Base-by-base conservation (phyloP, 176 grass and related monocot species). In the Secale cereale region DNA sequence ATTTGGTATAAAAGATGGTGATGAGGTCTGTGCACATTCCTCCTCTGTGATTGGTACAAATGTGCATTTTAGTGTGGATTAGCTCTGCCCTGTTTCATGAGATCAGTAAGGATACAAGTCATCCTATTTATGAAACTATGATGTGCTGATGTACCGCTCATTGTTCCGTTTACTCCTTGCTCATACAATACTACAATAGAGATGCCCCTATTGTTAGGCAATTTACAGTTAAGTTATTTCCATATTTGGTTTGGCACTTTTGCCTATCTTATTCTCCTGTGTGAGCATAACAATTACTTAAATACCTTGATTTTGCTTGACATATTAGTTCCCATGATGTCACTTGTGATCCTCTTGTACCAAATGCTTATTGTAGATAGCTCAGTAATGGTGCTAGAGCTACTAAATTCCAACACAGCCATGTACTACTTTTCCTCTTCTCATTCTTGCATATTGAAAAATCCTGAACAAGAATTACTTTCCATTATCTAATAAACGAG, bases 1-100 rank as follows among this genome's bases (percentile, higher is more conserved):
- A 7, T 85, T 95, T 79, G 89, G 93, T 35, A 98, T 98, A 39
- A 93, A 59, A 85, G 95, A 98, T 88, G 93, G 95, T 25, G 93
- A 95, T 83, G 89, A 95, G 95, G 95, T 98, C 20, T 26, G 13
- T 70, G 69, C 76, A 70, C 61, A 70, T 82, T 70, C 40, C 46
- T 87, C 5, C 8, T 87, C 36, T 30, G 45, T 31, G 27, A 60
- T 79, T 23, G 60, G 74, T 74, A 74, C 8, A 8, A 33, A 67
- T 59, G 59, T 66, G 32, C 13, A 67, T 15, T 78, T 78, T 43
- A 79, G 79, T 90, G 26, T 67, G 26, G 43, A 61, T 85, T 83
- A 75, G 59, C 76, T 87, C 36, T 87, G 45, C 4, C 29, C 3
- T 74, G 31, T 37, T 66, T 76, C 65, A 37, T 66, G 66, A n/a